Percentiles rank a stretch among this genome's conserved stretches.
Evolutionary conservation across 2,329 filamentous ascomycete species (phyloP).

Genomic region (Fusarium sp.): DNA sequence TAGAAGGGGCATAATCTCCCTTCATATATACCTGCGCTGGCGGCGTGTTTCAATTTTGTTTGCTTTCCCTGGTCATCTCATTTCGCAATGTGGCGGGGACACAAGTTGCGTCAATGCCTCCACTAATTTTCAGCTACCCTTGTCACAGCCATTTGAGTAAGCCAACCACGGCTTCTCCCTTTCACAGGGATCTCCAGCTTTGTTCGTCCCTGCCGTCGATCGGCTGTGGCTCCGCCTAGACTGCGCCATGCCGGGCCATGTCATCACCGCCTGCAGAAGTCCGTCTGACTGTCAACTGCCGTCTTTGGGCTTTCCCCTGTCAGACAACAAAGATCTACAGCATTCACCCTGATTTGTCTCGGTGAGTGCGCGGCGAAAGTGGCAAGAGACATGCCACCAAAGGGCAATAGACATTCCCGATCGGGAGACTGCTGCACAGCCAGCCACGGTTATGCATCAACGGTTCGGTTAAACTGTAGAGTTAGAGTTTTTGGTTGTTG

Average conservation of each 20-base stretch:
- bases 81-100: neutral
- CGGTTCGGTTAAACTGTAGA: neutral
- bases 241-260: conserved; percentile 32
- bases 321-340: neutral
- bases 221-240: conserved; percentile 1
- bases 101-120: conserved; percentile 23
- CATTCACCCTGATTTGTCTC: neutral
- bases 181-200: neutral
- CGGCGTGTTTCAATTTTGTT: conserved; percentile 4
- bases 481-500: neutral
- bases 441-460: neutral
- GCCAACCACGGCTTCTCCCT: neutral
- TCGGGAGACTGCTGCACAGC: neutral
- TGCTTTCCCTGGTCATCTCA: neutral
- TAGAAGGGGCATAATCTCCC: conserved; percentile 12
- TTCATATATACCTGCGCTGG: conserved; percentile 24
- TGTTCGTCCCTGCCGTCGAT: conserved; percentile 18
- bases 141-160: neutral
- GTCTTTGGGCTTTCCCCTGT: neutral
- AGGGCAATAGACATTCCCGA: neutral
- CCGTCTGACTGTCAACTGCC: neutral
- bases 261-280: conserved; percentile 22
- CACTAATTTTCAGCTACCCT: neutral
- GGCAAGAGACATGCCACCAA: neutral
- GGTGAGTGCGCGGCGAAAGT: neutral